Conservation (phyloP, 1,139 yeast genomes). For the Kluyveromyces marxianus region DNA sequence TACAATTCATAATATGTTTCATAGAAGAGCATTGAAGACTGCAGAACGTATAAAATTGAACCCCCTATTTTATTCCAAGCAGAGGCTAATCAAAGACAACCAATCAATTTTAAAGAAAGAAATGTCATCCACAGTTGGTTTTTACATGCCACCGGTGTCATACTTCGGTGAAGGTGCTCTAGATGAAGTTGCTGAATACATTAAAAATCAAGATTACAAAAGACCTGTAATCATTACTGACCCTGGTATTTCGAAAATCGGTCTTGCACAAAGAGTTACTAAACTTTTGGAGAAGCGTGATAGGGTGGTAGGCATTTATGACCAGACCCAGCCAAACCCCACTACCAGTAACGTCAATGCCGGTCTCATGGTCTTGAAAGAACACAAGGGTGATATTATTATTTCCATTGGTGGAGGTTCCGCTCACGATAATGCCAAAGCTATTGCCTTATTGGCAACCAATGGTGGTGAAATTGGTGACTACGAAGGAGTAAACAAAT, state of each 20-base stretch:
- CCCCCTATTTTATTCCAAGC: not conserved
- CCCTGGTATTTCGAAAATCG: conserved; percentile 19
- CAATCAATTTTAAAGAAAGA: not conserved
- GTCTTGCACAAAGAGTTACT: conserved; percentile 14
- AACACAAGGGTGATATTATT: conserved; percentile 13
- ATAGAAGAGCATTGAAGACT: not conserved
- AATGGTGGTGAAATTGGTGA: conserved; percentile 19
- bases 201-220: conserved; percentile 12
- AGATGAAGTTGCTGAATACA: conserved; percentile 14
- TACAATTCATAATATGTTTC: not conserved
- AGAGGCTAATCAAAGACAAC: not conserved
- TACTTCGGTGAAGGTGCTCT: conserved; percentile 20
- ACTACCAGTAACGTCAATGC: conserved; percentile 13
- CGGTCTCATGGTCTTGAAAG: conserved; percentile 14
- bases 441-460: conserved; percentile 18
- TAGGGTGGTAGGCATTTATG: conserved; percentile 13
- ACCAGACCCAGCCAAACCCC: conserved; percentile 19
- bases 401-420: conserved; percentile 21
- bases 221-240: conserved; percentile 16
- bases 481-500: conserved; percentile 18
- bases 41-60: not conserved
- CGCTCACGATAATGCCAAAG: conserved; percentile 20
- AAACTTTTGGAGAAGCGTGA: conserved; percentile 11
- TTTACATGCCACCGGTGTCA: conserved; percentile 17
- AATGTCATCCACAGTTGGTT: conserved; percentile 14